phyloP scores from a whole-genome alignment of 1,284 basidiomycete genomes.

The Entoloma clypeatum region DNA sequence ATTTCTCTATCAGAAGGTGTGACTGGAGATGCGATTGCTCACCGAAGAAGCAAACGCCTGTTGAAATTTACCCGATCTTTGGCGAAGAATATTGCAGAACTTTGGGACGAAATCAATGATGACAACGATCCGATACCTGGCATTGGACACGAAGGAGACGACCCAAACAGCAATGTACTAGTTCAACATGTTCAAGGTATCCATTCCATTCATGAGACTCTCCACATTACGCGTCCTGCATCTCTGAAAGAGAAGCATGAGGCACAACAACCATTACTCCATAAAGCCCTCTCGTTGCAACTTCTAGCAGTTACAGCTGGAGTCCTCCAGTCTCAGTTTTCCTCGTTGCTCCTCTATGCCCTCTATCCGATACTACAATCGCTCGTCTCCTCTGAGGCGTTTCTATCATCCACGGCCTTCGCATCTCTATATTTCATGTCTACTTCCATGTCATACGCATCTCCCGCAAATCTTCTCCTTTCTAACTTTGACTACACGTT shows the following conservation, averaged over 20 bases:
- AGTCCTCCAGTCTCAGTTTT: constrained; percentile 64
- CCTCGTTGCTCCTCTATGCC: constrained; percentile 69
- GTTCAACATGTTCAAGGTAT: constrained; percentile 57
- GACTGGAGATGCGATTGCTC: constrained; percentile 19
- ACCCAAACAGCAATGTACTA: constrained; percentile 22
- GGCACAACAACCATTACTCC: constrained; percentile 46
- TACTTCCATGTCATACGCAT: constrained; percentile 73
- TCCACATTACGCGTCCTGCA: constrained; percentile 35
- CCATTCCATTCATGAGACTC: constrained; percentile 37
- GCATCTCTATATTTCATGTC: constrained; percentile 70
- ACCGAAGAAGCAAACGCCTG: constrained; percentile 42
- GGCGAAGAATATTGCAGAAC: constrained; percentile 58
- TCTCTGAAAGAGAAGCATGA: constrained; percentile 18
- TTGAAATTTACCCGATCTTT: constrained; percentile 65
- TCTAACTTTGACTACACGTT: constrained; percentile 95
- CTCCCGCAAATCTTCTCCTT: constrained; percentile 78
- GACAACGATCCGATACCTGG: constrained; percentile 22
- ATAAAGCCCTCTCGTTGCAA: constrained; percentile 64
- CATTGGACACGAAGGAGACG: constrained; percentile 28
- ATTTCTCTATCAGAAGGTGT: constrained; percentile 37
- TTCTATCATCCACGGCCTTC: constrained; percentile 69
- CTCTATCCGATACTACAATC: constrained; percentile 85
- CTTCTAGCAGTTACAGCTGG: constrained; percentile 67
- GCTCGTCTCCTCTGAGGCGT: constrained; percentile 63
- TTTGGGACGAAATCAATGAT: constrained; percentile 58